Evolutionary conservation across 2,329 filamentous ascomycete genomes (phyloP).

Genomic region (Aspergillus hiratsukae): DNA sequence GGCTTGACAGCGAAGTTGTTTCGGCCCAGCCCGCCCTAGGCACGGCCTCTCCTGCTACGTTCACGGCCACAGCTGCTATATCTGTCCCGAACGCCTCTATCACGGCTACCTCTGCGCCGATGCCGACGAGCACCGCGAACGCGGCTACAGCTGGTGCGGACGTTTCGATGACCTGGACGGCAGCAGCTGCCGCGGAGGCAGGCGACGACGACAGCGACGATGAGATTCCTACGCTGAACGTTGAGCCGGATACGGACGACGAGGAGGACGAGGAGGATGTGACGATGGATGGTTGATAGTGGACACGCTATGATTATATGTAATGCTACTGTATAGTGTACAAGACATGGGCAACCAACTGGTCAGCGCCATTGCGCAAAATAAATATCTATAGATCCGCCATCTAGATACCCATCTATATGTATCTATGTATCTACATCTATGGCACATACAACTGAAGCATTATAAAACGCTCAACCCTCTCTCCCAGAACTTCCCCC

Average conservation of each 20-base stretch:
- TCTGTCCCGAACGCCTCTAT: constrained; percentile 6
- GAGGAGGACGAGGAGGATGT: constrained; percentile 37
- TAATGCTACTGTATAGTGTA: background rate
- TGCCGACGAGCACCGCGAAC: constrained; percentile 4
- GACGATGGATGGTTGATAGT: constrained; percentile 19
- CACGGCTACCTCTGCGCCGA: constrained; percentile 6
- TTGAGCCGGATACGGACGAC: constrained; percentile 45
- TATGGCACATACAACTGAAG: background rate
- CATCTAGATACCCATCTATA: background rate
- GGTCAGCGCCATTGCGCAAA: background rate
- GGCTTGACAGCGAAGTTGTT: constrained; percentile 21
- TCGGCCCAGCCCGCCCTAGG: constrained; percentile 7
- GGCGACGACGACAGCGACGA: constrained; percentile 43
- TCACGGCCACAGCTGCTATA: constrained; percentile 13
- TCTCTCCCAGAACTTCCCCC: constrained; percentile 60
- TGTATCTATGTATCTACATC: background rate
- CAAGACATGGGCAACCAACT: background rate
- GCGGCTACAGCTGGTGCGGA: constrained; percentile 1
- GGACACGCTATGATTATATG: background rate
- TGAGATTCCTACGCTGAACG: constrained; percentile 46
- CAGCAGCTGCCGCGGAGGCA: constrained; percentile 11
- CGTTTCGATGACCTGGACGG: constrained; percentile 5
- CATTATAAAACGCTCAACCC: constrained; percentile 39
- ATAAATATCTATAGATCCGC: background rate
- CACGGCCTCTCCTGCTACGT: constrained; percentile 12